phyloP scores from a whole-genome alignment of 257 asterid genomes.

The Forsythia suspensa region DNA sequence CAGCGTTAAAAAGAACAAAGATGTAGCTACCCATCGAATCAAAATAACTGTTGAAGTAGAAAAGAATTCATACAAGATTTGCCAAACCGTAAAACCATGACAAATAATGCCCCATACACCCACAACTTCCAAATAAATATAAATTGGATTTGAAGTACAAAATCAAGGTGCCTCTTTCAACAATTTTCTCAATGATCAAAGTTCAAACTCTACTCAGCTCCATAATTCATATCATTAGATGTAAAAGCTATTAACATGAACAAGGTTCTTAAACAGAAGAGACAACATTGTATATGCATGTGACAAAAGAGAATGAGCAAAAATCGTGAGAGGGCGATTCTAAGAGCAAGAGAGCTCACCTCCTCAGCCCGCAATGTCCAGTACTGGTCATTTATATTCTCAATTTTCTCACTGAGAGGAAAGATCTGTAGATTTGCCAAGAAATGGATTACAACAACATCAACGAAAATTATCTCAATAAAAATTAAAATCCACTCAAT shows the following conservation, averaged over 20 bases:
- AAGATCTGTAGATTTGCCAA: conserved; percentile 62
- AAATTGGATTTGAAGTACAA: not conserved
- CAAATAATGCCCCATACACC: not conserved
- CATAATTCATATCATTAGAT: not conserved
- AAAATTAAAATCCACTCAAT: not conserved
- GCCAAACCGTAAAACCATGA: not conserved
- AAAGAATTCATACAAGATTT: not conserved
- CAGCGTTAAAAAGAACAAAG: not conserved
- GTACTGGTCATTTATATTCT: conserved; percentile 90
- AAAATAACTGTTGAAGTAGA: not conserved
- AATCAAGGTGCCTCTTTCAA: not conserved
- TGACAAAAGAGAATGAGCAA: conserved; percentile 6
- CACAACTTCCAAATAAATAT: not conserved
- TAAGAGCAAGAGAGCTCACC: conserved; percentile 41
- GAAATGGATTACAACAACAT: conserved; percentile 9
- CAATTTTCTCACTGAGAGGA: conserved; percentile 80
- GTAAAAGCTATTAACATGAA: not conserved
- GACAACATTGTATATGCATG: not conserved
- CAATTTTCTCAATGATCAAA: conserved; percentile 8
- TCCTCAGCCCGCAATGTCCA: conserved; percentile 98
- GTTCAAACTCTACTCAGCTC: conserved; percentile 13
- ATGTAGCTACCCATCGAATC: not conserved
- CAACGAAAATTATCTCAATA: not conserved
- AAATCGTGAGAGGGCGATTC: conserved; percentile 15
- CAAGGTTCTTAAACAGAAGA: not conserved